Percentiles rank a stretch among this genome's conserved stretches.
phyloP scores from a whole-genome alignment of 306 rosid genomes.

The Glycine latifolia region DNA sequence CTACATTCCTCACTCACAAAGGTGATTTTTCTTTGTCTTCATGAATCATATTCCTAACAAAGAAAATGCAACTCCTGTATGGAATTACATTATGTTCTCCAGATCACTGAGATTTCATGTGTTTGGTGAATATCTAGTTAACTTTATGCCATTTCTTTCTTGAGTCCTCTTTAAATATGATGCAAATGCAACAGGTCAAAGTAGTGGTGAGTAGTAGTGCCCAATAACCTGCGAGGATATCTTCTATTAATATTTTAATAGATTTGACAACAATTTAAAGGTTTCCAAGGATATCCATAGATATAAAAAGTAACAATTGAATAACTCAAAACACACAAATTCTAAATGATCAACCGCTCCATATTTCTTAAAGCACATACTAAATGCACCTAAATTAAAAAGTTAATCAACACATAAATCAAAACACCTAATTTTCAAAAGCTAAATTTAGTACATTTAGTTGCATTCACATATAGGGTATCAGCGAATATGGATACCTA shows the following conservation, averaged over 20 bases:
- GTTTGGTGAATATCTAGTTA: slow-evolving; percentile 6
- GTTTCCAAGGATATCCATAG: background rate
- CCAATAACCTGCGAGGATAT: no score
- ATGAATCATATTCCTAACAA: background rate
- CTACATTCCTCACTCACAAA: slow-evolving; percentile 45
- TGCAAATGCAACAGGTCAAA: no score
- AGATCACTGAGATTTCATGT: background rate
- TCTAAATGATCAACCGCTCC: background rate
- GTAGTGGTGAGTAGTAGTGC: no score
- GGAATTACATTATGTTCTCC: background rate
- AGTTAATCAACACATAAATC: background rate
- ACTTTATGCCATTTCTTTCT: slow-evolving; percentile 1
- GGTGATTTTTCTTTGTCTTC: slow-evolving; percentile 47
- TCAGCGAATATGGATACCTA: no score
- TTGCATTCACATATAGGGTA: background rate
- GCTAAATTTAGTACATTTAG: background rate
- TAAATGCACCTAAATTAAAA: background rate
- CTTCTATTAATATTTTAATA: no score
- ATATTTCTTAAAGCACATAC: background rate
- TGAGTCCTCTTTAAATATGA: slow-evolving; percentile 16
- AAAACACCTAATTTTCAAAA: background rate
- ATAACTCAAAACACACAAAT: background rate
- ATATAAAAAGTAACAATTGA: background rate
- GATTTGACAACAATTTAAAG: no score
- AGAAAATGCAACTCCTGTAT: slow-evolving; percentile 6